phyloP scores from a whole-genome alignment of 2,329 filamentous ascomycete genomes.

The Aspergillus flavus region DNA sequence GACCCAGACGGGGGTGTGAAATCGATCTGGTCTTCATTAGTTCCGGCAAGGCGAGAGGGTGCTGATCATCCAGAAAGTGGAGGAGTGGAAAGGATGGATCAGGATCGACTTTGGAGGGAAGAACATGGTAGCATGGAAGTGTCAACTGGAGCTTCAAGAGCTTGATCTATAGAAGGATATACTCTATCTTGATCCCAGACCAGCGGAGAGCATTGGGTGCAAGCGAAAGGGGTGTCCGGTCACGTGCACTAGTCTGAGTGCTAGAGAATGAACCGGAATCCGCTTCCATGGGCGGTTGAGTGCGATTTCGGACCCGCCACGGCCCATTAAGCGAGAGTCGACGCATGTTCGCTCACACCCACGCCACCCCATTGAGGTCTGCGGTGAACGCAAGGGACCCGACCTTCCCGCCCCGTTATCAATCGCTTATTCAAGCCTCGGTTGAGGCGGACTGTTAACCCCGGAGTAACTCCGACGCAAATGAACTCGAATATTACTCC shows the following conservation, averaged over 20 bases:
- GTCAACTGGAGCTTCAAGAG: background rate
- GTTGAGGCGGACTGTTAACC: background rate
- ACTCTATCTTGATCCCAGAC: slow-evolving; percentile 19
- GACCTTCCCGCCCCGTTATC: slow-evolving; percentile 8
- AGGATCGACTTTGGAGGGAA: background rate
- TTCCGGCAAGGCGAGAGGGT: background rate
- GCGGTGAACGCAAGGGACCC: slow-evolving; percentile 22
- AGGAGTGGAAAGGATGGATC: background rate
- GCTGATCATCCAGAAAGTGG: background rate
- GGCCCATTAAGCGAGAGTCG: slow-evolving; percentile 22
- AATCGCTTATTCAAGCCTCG: slow-evolving; percentile 9
- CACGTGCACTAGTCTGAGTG: slow-evolving; percentile 33
- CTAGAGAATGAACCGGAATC: slow-evolving; percentile 39
- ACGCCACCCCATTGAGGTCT: slow-evolving; percentile 30
- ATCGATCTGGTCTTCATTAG: background rate
- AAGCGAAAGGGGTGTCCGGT: slow-evolving; percentile 33
- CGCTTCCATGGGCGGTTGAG: slow-evolving; percentile 13
- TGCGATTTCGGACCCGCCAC: slow-evolving; percentile 17
- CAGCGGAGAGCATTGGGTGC: slow-evolving; percentile 32
- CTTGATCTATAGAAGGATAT: slow-evolving; percentile 8
- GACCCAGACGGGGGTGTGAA: background rate
- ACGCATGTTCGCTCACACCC: slow-evolving; percentile 27
- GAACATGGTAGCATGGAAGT: background rate
- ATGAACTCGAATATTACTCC: background rate
- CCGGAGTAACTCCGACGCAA: background rate